Evolutionary conservation across 164 flowering plant species (phyloP).

Genomic region (Dillenia turbinata): DNA sequence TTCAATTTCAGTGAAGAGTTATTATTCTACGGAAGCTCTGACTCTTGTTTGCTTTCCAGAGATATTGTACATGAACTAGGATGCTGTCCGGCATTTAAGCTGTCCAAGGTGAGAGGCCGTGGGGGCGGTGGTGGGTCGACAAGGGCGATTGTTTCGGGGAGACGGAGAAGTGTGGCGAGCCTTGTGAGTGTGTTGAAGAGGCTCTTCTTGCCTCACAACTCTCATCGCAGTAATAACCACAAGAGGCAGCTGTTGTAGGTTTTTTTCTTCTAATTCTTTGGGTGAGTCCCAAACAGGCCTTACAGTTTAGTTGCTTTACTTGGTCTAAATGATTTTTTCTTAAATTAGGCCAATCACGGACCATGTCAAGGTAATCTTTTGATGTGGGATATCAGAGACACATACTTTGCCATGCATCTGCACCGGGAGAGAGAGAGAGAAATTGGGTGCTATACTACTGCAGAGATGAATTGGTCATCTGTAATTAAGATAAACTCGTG

Average conservation of each 20-base stretch:
- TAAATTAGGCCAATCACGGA: not conserved
- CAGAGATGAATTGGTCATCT: not conserved
- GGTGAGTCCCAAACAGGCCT: too few relatives aligned
- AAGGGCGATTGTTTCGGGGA: conserved; percentile 13
- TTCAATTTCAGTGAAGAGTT: conserved; percentile 43
- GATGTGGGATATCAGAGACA: not conserved
- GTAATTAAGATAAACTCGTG: not conserved
- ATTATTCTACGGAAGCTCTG: not conserved
- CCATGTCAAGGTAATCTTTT: not conserved
- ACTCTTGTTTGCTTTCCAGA: not conserved
- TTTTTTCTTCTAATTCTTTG: too few relatives aligned
- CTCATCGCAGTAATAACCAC: conserved; percentile 1
- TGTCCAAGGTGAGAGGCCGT: conserved; percentile 16
- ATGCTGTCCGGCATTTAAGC: conserved; percentile 23
- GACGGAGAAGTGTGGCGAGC: conserved; percentile 28
- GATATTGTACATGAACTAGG: conserved; percentile 13
- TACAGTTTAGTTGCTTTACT: too few relatives aligned
- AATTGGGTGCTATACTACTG: not conserved
- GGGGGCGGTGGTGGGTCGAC: conserved; percentile 1
- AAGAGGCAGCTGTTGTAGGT: too few relatives aligned
- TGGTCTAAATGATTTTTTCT: not conserved
- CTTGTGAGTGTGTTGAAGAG: conserved; percentile 46
- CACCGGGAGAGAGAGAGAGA: conserved; percentile 4
- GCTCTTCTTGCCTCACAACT: conserved; percentile 40
- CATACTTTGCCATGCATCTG: not conserved